Conservation (phyloP, 164 flowering plant genomes). For the Aristolochia contorta region DNA sequence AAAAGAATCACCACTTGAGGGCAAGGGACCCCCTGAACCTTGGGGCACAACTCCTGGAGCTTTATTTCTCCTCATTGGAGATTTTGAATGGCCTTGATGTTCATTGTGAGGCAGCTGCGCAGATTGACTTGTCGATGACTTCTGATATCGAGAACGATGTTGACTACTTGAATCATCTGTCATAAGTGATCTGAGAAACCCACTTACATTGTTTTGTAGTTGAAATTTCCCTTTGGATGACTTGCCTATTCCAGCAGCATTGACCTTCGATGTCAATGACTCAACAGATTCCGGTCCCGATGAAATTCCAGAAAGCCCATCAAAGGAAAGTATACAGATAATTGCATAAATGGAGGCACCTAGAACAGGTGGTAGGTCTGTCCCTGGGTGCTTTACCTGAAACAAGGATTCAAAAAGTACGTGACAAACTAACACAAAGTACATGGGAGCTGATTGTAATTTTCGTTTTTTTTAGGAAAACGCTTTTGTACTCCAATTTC, state of each 20-base stretch:
- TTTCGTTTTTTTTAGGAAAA: too few relatives aligned
- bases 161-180: slow-evolving; percentile 2
- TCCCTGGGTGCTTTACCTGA: slow-evolving; percentile 53
- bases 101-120: slow-evolving; percentile 3
- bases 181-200: slow-evolving; percentile 21
- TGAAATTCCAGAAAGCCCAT: slow-evolving; percentile 52
- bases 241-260: slow-evolving; percentile 23
- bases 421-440: too few relatives aligned
- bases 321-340: slow-evolving; percentile 57
- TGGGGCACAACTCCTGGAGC: slow-evolving; percentile 1
- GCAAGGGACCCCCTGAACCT: slow-evolving; percentile 9
- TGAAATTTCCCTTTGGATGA: slow-evolving; percentile 10
- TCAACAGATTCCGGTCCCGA: slow-evolving; percentile 25
- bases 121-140: neutral
- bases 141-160: slow-evolving; percentile 9
- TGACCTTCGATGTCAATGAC: slow-evolving; percentile 29
- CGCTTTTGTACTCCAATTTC: too few relatives aligned
- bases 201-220: slow-evolving; percentile 3
- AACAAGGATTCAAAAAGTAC: slow-evolving; percentile 7
- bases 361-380: slow-evolving; percentile 59
- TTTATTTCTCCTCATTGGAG: neutral
- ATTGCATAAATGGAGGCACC: slow-evolving; percentile 58
- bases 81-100: slow-evolving; percentile 1
- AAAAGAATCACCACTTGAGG: slow-evolving; percentile 15
- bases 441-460: too few relatives aligned